phyloP scores from a whole-genome alignment of 441 rosid species.

The Gossypium lobatum region DNA sequence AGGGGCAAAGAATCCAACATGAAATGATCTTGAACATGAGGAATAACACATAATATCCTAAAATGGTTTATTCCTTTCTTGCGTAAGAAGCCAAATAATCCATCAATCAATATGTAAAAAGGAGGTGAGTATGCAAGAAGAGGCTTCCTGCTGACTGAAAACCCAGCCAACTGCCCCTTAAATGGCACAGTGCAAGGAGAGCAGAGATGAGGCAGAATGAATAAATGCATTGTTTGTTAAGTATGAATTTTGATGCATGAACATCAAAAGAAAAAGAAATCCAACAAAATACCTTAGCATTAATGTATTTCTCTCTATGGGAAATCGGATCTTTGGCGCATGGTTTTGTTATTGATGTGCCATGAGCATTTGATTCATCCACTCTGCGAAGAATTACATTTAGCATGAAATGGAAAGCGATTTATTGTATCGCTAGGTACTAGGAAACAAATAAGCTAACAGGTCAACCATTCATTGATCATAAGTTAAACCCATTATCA shows the following conservation, averaged over 20 bases:
- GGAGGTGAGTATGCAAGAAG: background rate
- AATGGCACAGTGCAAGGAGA: background rate
- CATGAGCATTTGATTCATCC: conserved; percentile 24
- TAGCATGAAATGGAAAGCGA: conserved; percentile 3
- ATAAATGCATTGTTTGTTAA: background rate
- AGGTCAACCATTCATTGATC: background rate
- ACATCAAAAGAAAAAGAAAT: conserved; percentile 3
- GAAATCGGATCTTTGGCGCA: conserved; percentile 44
- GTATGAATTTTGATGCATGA: background rate
- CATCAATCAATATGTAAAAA: background rate
- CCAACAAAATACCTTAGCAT: conserved; percentile 57
- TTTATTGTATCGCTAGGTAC: background rate
- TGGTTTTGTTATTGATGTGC: conserved; percentile 54
- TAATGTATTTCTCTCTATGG: conserved; percentile 71
- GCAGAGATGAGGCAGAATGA: background rate
- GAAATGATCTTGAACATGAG: background rate
- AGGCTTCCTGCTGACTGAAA: background rate
- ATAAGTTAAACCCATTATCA: background rate
- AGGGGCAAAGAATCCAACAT: background rate
- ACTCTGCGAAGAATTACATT: conserved; percentile 39
- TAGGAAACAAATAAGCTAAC: background rate
- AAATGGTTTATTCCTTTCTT: background rate
- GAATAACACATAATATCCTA: conserved; percentile 2
- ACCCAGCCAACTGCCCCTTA: background rate
- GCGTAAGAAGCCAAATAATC: conserved; percentile 12